Evolutionary conservation across 208 protist genomes (phyloP).

Genomic region (Trypanosoma scelopori): DNA sequence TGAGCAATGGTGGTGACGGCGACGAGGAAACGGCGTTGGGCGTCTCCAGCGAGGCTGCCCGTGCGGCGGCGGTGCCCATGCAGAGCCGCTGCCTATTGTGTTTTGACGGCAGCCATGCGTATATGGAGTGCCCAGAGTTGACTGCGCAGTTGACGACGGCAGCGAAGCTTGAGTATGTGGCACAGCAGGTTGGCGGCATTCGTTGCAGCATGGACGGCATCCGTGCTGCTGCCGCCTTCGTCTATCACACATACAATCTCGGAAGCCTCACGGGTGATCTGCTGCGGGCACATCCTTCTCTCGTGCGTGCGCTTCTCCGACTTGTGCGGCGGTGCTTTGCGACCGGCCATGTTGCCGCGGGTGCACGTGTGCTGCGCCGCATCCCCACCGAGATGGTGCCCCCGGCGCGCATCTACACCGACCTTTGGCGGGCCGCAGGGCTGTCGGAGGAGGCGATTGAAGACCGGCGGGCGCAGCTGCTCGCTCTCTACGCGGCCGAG

Average conservation of each 20-base stretch:
- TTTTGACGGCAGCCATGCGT: conserved; percentile 55
- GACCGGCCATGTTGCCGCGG: conserved; percentile 36
- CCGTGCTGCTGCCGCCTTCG: conserved; percentile 56
- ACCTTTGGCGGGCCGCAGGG: conserved; percentile 69
- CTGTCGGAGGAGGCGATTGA: conserved; percentile 50
- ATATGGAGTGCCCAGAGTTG: conserved; percentile 74
- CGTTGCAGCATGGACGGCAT: conserved; percentile 47
- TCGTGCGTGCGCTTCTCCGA: conserved; percentile 42
- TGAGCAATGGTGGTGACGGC: conserved; percentile 12
- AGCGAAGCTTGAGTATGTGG: conserved; percentile 42
- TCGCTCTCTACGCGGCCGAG: conserved; percentile 58
- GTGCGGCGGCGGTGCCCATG: conserved; percentile 60
- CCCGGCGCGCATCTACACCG: conserved; percentile 36
- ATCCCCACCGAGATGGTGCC: conserved; percentile 67
- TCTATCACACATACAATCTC: conserved; percentile 80
- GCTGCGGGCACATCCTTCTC: conserved; percentile 42
- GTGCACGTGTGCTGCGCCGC: conserved; percentile 69
- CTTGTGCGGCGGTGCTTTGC: conserved; percentile 46
- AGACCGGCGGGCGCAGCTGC: conserved; percentile 37
- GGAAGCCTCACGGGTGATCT: conserved; percentile 47
- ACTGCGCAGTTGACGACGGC: conserved; percentile 37
- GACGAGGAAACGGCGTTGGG: conserved; percentile 10
- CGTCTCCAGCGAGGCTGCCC: conserved; percentile 29
- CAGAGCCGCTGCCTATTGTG: conserved; percentile 63
- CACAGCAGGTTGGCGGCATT: conserved; percentile 62